Conservation (phyloP, 768 basidiomycete genomes). For the Podaxis pistillaris region DNA sequence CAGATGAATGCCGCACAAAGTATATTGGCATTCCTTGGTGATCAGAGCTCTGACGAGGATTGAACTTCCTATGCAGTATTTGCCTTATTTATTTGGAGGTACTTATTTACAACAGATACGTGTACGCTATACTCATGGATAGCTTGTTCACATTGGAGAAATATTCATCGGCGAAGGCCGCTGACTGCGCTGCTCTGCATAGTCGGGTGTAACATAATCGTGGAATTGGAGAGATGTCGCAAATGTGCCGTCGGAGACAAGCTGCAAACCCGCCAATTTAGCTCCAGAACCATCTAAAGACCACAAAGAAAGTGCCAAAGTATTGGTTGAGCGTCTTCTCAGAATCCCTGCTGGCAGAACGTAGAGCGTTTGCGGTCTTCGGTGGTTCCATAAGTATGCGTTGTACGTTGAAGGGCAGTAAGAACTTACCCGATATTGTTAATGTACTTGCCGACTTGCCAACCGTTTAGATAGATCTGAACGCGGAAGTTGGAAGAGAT, state of each 20-base stretch:
- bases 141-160: constrained; percentile 30
- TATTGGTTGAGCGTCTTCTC: constrained; percentile 40
- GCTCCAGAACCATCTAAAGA: constrained; percentile 43
- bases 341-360: constrained; percentile 50
- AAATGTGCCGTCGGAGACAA: constrained; percentile 46
- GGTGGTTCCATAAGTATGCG: neutral
- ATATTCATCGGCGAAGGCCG: constrained; percentile 28
- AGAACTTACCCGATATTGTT: constrained; percentile 45
- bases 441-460: constrained; percentile 53
- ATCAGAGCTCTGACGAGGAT: constrained; percentile 70
- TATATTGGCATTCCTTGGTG: constrained; percentile 69
- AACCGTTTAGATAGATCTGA: constrained; percentile 52
- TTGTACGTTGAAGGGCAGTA: neutral
- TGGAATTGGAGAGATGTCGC: constrained; percentile 35
- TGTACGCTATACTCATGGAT: neutral
- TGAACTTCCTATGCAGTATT: neutral
- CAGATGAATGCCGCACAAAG: constrained; percentile 51
- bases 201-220: constrained; percentile 44
- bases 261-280: constrained; percentile 36
- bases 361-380: constrained; percentile 45
- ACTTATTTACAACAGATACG: neutral
- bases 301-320: constrained; percentile 48
- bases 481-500: constrained; percentile 46
- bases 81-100: neutral
- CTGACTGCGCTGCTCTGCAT: constrained; percentile 30